These are phyloP conservation scores for Leishmania guyanensis DNA, from an alignment of 208 protist genomes.

Conservation along the genomic window DNA sequence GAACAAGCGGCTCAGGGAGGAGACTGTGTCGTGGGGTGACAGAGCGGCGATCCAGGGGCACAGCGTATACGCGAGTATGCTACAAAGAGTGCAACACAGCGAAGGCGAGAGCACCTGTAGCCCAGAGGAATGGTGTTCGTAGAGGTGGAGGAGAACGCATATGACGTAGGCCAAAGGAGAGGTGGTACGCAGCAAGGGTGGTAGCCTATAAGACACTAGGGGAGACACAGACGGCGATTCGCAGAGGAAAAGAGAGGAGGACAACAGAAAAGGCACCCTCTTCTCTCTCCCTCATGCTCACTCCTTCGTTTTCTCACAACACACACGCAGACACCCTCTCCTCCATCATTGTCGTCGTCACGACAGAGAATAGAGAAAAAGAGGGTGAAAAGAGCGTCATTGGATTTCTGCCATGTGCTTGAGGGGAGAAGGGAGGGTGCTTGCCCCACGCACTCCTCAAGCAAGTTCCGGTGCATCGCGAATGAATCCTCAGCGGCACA, in stretches of 20 bases:
- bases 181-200: neutral
- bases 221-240: neutral
- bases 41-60: neutral
- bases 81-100: neutral
- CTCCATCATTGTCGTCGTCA: neutral
- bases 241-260: neutral
- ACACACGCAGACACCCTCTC: neutral
- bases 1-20: neutral
- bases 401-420: neutral
- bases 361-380: neutral
- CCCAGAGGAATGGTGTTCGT: neutral
- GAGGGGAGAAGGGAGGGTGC: neutral
- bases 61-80: neutral
- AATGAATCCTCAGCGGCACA: neutral
- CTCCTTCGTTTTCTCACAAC: neutral
- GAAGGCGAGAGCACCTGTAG: neutral
- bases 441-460: neutral
- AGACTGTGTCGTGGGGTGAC: neutral
- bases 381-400: neutral
- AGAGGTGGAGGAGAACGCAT: neutral
- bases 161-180: neutral
- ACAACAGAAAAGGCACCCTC: neutral
- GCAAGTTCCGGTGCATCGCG: neutral
- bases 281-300: neutral
- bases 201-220: neutral